A percentile compares a stretch with the other conserved stretches of the same genome.
These are phyloP conservation scores for Stachybotrys chartarum DNA, from an alignment of 2,329 filamentous ascomycete genomes.

Conservation along the genomic window DNA sequence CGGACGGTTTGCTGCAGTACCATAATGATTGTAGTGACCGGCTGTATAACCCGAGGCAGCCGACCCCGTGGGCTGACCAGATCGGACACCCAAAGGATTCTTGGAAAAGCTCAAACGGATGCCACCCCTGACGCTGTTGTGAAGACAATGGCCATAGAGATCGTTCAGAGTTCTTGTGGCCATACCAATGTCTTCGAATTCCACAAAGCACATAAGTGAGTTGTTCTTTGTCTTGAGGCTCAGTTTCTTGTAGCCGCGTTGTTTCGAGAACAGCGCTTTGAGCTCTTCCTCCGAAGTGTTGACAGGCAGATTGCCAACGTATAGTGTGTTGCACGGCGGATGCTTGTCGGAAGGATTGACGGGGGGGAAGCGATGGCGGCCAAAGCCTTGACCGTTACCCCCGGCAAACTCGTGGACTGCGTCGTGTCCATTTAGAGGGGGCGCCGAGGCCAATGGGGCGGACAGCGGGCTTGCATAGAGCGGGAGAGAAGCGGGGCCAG, in stretches of 20 bases:
- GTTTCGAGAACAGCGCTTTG: slow-evolving; percentile 86
- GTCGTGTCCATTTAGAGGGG: slow-evolving; percentile 39
- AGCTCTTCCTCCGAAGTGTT: slow-evolving; percentile 94
- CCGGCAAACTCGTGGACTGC: slow-evolving; percentile 18
- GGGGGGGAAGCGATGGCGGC: slow-evolving; percentile 66
- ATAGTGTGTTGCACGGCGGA: slow-evolving; percentile 94
- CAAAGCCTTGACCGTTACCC: slow-evolving; percentile 45
- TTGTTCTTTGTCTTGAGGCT: slow-evolving; percentile 94
- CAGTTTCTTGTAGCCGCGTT: slow-evolving; percentile 89
- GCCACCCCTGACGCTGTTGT: slow-evolving; percentile 90
- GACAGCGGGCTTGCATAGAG: slow-evolving; percentile 34
- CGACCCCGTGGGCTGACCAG: slow-evolving; percentile 54
- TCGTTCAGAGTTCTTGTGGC: slow-evolving; percentile 88
- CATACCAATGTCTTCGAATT: slow-evolving; percentile 89
- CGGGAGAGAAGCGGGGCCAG: slow-evolving; percentile 45
- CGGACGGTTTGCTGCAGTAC: slow-evolving; percentile 61
- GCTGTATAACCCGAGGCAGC: slow-evolving; percentile 17
- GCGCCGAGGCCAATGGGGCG: slow-evolving; percentile 41
- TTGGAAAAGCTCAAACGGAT: slow-evolving; percentile 96
- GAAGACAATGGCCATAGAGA: slow-evolving; percentile 77
- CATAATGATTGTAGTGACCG: slow-evolving; percentile 16
- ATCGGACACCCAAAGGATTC: slow-evolving; percentile 88
- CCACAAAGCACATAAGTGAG: slow-evolving; percentile 97
- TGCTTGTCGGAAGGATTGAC: slow-evolving; percentile 95
- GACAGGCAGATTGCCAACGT: slow-evolving; percentile 92